These are phyloP conservation scores for Mycosphaerelloides madeirae DNA, from an alignment of 2,329 filamentous ascomycete genomes.

Conservation along the genomic window DNA sequence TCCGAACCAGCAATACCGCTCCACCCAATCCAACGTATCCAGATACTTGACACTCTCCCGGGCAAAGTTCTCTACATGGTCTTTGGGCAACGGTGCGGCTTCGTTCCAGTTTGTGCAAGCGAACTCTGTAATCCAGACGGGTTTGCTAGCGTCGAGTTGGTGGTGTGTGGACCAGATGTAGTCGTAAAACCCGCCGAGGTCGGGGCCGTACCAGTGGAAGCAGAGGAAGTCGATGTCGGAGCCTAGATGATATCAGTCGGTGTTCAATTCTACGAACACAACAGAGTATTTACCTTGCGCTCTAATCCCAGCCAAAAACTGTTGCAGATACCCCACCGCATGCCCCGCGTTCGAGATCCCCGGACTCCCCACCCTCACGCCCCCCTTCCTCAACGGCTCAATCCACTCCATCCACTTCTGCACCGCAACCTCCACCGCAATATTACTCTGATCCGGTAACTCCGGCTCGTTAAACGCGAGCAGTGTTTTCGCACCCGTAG, in stretches of 20 bases:
- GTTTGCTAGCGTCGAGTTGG: slow-evolving; percentile 24
- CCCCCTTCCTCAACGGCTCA: slow-evolving; percentile 27
- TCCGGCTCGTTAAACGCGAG: slow-evolving; percentile 33
- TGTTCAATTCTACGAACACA: too few species aligned
- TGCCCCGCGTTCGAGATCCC: slow-evolving; percentile 29
- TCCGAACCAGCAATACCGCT: slow-evolving; percentile 33
- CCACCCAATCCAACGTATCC: slow-evolving; percentile 31
- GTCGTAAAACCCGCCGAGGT: slow-evolving; percentile 29
- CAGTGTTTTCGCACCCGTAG: slow-evolving; percentile 6
- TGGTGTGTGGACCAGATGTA: slow-evolving; percentile 31
- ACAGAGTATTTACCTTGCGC: slow-evolving; percentile 19
- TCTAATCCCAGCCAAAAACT: slow-evolving; percentile 25
- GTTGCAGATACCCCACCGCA: slow-evolving; percentile 24
- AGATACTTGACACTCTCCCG: slow-evolving; percentile 27
- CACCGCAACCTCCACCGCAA: slow-evolving; percentile 25
- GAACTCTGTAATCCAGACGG: slow-evolving; percentile 33
- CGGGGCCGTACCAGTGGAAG: slow-evolving; percentile 31
- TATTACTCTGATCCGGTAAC: slow-evolving; percentile 30
- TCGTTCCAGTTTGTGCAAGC: slow-evolving; percentile 32
- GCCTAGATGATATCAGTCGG: too few species aligned
- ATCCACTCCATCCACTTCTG: slow-evolving; percentile 25
- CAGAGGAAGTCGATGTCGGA: slow-evolving; percentile 30
- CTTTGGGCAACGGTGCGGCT: slow-evolving; percentile 20
- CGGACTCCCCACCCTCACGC: slow-evolving; percentile 19
- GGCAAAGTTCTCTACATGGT: slow-evolving; percentile 29